Conservation (phyloP, 2,329 filamentous ascomycete species). For the Fusarium sp. region DNA sequence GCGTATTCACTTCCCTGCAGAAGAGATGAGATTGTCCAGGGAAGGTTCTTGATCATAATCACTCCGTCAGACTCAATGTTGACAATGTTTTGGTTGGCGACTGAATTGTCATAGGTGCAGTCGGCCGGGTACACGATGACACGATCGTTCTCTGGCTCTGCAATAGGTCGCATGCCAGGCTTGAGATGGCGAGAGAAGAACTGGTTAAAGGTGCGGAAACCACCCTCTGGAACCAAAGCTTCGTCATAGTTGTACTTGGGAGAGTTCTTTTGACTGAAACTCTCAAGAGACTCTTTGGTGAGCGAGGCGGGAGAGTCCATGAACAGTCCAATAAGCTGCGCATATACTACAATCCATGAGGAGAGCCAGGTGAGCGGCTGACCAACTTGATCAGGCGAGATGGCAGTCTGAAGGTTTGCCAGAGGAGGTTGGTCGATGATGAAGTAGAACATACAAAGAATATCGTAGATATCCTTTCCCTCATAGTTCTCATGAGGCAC, state of each 20-base stretch:
- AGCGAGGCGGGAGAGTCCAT: background rate
- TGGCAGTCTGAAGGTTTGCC: background rate
- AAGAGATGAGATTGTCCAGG: slow-evolving; percentile 3
- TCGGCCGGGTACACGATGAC: slow-evolving; percentile 9
- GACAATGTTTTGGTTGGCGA: slow-evolving; percentile 2
- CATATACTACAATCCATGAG: slow-evolving; percentile 8
- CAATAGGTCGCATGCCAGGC: background rate
- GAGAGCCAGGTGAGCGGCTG: slow-evolving; percentile 5
- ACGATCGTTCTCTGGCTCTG: background rate
- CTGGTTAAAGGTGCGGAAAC: slow-evolving; percentile 9
- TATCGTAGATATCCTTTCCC: slow-evolving; percentile 6
- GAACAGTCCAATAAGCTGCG: slow-evolving; percentile 8
- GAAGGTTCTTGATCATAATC: background rate
- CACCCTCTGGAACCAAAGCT: background rate
- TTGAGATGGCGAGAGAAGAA: slow-evolving; percentile 11
- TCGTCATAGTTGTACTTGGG: slow-evolving; percentile 4
- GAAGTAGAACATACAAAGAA: slow-evolving; percentile 6
- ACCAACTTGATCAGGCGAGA: background rate
- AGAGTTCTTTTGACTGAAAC: background rate
- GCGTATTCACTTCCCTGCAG: slow-evolving; percentile 1
- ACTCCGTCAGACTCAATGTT: slow-evolving; percentile 4
- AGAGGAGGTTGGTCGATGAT: slow-evolving; percentile 1
- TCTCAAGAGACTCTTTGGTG: background rate
- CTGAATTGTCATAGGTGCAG: slow-evolving; percentile 3
- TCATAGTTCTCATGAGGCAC: background rate